These are phyloP conservation scores for Zygoascus meyerae DNA, from an alignment of 1,139 yeast species.

Conservation along the genomic window DNA sequence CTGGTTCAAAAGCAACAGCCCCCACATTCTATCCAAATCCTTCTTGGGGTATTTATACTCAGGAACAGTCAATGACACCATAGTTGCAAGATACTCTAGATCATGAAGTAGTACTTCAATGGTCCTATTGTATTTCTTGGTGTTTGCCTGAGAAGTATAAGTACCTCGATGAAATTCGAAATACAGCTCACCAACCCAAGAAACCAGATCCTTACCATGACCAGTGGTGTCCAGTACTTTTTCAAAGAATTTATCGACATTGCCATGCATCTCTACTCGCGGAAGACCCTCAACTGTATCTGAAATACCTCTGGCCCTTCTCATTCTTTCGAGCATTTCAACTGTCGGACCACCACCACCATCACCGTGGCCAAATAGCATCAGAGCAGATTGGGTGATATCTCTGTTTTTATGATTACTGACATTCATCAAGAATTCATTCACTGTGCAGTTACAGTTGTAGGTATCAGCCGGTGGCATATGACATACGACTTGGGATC, in stretches of 20 bases:
- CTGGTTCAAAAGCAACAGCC: slow-evolving; percentile 79
- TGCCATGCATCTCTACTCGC: slow-evolving; percentile 65
- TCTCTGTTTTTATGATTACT: slow-evolving; percentile 76
- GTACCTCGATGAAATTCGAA: slow-evolving; percentile 97
- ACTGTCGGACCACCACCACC: slow-evolving; percentile 98
- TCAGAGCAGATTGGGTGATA: slow-evolving; percentile 63
- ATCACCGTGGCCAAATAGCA: slow-evolving; percentile 89
- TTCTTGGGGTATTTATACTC: slow-evolving; percentile 64
- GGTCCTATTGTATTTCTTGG: slow-evolving; percentile 66
- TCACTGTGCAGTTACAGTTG: slow-evolving; percentile 85
- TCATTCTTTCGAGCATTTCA: slow-evolving; percentile 84
- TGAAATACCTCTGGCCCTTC: slow-evolving; percentile 83
- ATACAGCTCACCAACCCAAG: slow-evolving; percentile 92
- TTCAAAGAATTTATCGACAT: slow-evolving; percentile 74
- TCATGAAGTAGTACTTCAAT: slow-evolving; percentile 77
- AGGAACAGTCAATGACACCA: slow-evolving; percentile 51
- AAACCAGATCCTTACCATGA: slow-evolving; percentile 61
- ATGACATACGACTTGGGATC: slow-evolving; percentile 85
- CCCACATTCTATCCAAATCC: slow-evolving; percentile 73
- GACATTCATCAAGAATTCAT: slow-evolving; percentile 77
- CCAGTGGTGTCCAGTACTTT: slow-evolving; percentile 55
- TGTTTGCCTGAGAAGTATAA: slow-evolving; percentile 85
- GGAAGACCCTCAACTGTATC: slow-evolving; percentile 78
- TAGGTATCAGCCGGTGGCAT: slow-evolving; percentile 99
- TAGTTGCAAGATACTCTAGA: slow-evolving; percentile 73